phyloP scores from a whole-genome alignment of 352 stramenopile species.

The Blastocystis sp. region DNA sequence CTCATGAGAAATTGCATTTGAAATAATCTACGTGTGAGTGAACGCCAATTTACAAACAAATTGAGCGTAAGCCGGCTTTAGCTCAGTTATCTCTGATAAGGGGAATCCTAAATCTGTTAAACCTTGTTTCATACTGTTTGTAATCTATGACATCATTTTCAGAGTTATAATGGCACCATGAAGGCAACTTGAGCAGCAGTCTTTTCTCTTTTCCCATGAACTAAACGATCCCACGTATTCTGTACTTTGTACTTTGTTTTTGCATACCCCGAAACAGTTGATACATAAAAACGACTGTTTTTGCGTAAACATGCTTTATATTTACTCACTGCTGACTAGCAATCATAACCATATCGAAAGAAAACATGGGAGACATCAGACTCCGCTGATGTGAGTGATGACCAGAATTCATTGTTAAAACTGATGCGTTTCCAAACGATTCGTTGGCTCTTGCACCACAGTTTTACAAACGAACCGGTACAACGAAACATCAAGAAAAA shows the following conservation, averaged over 20 bases:
- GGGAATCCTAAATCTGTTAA: background rate
- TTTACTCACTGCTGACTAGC: background rate
- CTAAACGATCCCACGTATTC: background rate
- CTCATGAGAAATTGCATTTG: background rate
- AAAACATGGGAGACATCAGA: background rate
- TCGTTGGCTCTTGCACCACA: background rate
- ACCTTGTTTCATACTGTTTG: slow-evolving; percentile 14
- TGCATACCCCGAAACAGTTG: background rate
- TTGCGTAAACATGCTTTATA: background rate
- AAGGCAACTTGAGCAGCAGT: slow-evolving; percentile 38
- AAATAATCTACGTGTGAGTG: background rate
- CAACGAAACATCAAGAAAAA: slow-evolving; percentile 29
- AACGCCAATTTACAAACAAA: background rate
- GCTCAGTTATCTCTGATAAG: background rate
- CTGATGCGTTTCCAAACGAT: slow-evolving; percentile 5
- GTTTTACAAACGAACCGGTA: background rate
- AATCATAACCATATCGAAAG: background rate
- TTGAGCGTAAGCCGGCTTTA: slow-evolving; percentile 13
- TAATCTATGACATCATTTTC: background rate
- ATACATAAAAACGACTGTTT: background rate
- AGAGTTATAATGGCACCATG: background rate
- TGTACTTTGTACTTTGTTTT: slow-evolving; percentile 48
- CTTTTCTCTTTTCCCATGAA: slow-evolving; percentile 31
- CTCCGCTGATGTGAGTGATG: background rate
- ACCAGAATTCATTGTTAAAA: slow-evolving; percentile 11